Percentiles rank a stretch among this genome's conserved stretches.
Evolutionary conservation across 352 stramenopile genomes (phyloP).

Genomic region (Pythium dissimile): DNA sequence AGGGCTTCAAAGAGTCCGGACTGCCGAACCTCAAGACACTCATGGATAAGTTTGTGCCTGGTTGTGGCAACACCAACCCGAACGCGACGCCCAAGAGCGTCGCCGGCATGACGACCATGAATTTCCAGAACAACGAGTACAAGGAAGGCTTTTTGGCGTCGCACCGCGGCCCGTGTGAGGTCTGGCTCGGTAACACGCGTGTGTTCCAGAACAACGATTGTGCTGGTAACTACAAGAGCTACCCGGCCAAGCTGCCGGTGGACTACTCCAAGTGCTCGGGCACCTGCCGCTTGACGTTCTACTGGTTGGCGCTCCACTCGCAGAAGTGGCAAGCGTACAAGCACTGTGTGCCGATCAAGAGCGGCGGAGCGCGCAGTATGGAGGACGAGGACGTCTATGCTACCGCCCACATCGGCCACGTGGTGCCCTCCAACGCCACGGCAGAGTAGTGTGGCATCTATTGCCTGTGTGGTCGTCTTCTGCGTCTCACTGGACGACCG

Average conservation of each 20-base stretch:
- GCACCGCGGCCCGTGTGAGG: slow-evolving; percentile 24
- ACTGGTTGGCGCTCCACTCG: slow-evolving; percentile 29
- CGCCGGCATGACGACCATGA: slow-evolving; percentile 25
- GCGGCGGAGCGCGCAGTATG: slow-evolving; percentile 9
- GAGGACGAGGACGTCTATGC: background rate
- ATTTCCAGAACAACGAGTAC: slow-evolving; percentile 41
- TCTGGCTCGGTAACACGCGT: slow-evolving; percentile 25
- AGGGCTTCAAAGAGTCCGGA: slow-evolving; percentile 4
- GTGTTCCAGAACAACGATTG: slow-evolving; percentile 43
- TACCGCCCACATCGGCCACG: background rate
- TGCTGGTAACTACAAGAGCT: slow-evolving; percentile 28
- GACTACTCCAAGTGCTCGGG: slow-evolving; percentile 43
- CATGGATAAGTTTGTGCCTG: slow-evolving; percentile 15
- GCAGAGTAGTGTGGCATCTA: background rate
- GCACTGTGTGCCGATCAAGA: slow-evolving; percentile 25
- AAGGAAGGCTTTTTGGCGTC: slow-evolving; percentile 44
- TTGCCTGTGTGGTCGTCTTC: no score
- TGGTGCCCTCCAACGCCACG: background rate
- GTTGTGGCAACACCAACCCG: slow-evolving; percentile 24
- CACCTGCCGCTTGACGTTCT: slow-evolving; percentile 38
- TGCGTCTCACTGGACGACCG: no score
- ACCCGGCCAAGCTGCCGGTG: slow-evolving; percentile 40
- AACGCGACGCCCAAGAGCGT: slow-evolving; percentile 16
- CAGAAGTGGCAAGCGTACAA: slow-evolving; percentile 31
- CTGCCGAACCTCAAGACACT: slow-evolving; percentile 11